phyloP scores from a whole-genome alignment of 495 filamentous ascomycete genomes.

The Friedmanniomyces endolithicus region DNA sequence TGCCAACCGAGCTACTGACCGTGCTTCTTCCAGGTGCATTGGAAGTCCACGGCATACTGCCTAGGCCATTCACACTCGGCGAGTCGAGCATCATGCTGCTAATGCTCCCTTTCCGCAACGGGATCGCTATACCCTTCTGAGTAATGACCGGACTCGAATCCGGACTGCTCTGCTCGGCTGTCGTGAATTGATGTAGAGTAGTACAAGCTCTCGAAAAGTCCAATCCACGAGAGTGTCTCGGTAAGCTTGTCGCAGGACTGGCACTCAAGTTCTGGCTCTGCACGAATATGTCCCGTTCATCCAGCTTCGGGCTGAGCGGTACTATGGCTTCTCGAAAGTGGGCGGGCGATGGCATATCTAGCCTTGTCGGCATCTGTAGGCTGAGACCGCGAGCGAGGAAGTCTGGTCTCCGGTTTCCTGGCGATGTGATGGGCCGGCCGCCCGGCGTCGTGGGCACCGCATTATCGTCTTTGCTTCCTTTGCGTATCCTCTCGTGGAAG shows the following conservation, averaged over 20 bases:
- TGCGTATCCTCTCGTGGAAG: conserved; percentile 43
- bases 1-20: conserved; percentile 76
- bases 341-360: conserved; percentile 30
- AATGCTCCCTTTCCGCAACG: conserved; percentile 40
- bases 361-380: conserved; percentile 58
- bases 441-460: conserved; percentile 44
- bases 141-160: conserved; percentile 84
- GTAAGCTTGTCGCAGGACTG: conserved; percentile 70
- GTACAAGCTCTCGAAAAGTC: conserved; percentile 93
- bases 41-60: conserved; percentile 30
- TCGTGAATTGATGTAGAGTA: conserved; percentile 87
- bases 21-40: conserved; percentile 50
- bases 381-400: conserved; percentile 51
- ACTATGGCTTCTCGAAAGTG: conserved; percentile 24
- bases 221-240: conserved; percentile 71
- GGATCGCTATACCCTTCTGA: conserved; percentile 69
- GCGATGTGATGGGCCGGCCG: conserved; percentile 42
- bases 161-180: conserved; percentile 80
- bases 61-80: conserved; percentile 26
- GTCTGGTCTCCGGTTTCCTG: conserved; percentile 38
- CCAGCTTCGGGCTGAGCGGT: conserved; percentile 75
- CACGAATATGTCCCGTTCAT: conserved; percentile 62
- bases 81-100: conserved; percentile 36
- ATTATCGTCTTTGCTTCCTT: conserved; percentile 69
- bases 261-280: conserved; percentile 30